Percentiles rank a stretch among this genome's conserved stretches.
Conservation (phyloP, 805 yeast genomes). For the Pichia rugopelliculosa region DNA sequence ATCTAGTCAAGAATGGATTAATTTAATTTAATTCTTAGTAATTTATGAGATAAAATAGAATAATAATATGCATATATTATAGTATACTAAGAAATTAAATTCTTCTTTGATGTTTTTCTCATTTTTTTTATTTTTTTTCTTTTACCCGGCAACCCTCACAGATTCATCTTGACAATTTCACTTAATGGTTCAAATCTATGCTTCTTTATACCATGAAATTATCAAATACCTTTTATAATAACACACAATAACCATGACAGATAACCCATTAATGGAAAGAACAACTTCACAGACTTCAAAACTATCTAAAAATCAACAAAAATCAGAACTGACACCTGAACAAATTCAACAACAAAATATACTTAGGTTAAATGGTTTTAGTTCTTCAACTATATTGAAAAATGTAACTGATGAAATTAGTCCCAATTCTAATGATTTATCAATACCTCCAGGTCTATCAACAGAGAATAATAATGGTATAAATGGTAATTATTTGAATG, state of each 20-base stretch:
- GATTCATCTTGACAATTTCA: neutral
- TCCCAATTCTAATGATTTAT: neutral
- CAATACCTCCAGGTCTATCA: neutral
- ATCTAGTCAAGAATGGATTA: no score
- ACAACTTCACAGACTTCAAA: slow-evolving; percentile 7
- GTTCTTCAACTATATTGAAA: slow-evolving; percentile 6
- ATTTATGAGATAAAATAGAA: no score
- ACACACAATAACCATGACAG: neutral
- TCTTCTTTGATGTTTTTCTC: no score
- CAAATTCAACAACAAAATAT: slow-evolving; percentile 14
- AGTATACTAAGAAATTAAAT: no score
- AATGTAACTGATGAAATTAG: neutral
- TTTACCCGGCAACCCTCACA: slow-evolving; percentile 3
- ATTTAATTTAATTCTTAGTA: no score
- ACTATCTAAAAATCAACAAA: slow-evolving; percentile 18
- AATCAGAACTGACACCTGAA: slow-evolving; percentile 12
- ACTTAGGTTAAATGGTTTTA: slow-evolving; percentile 12
- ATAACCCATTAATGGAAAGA: slow-evolving; percentile 3
- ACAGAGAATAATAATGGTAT: neutral
- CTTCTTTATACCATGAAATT: no score
- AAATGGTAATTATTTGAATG: slow-evolving; percentile 8
- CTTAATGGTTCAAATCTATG: no score
- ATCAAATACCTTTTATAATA: no score
- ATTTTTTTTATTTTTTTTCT: neutral
- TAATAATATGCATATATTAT: no score